Percentiles rank a stretch among this genome's conserved stretches.
These are phyloP conservation scores for Botryobasidium botryosum DNA, from an alignment of 768 basidiomycete genomes.

Conservation along the genomic window DNA sequence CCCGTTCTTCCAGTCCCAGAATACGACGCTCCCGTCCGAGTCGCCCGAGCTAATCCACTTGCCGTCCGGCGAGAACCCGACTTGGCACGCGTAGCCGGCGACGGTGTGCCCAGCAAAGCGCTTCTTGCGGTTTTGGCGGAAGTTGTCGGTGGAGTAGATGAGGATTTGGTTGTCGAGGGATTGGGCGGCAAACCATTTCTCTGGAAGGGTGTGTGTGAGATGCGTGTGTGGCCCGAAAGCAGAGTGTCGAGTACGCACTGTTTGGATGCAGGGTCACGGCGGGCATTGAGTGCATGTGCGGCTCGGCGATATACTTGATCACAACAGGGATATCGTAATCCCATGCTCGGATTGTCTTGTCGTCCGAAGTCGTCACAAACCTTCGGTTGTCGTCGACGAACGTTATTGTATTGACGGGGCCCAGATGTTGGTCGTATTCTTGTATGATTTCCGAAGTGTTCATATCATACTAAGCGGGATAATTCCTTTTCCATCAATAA, in stretches of 20 bases:
- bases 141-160: conserved; percentile 93
- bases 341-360: conserved; percentile 98
- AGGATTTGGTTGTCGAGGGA: conserved; percentile 97
- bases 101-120: conserved; percentile 94
- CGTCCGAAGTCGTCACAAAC: conserved; percentile 96
- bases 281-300: conserved; percentile 99
- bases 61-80: conserved; percentile 95
- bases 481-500: conserved; percentile 2
- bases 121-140: conserved; percentile 97
- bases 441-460: conserved; percentile 90
- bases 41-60: conserved; percentile 98
- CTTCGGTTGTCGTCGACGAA: conserved; percentile 97
- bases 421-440: conserved; percentile 97
- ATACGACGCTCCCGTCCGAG: conserved; percentile 84
- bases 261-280: conserved; percentile 91
- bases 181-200: conserved; percentile 95
- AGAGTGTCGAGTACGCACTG: conserved; percentile 36
- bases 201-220: conserved; percentile 22
- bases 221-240: not conserved
- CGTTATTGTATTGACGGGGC: conserved; percentile 95
- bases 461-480: conserved; percentile 65
- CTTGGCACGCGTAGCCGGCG: conserved; percentile 92
- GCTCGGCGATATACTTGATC: conserved; percentile 99
- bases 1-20: conserved; percentile 99
- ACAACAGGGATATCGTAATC: conserved; percentile 99